Conservation (phyloP, 2,329 filamentous ascomycete species). For the Aspergillus felis region DNA sequence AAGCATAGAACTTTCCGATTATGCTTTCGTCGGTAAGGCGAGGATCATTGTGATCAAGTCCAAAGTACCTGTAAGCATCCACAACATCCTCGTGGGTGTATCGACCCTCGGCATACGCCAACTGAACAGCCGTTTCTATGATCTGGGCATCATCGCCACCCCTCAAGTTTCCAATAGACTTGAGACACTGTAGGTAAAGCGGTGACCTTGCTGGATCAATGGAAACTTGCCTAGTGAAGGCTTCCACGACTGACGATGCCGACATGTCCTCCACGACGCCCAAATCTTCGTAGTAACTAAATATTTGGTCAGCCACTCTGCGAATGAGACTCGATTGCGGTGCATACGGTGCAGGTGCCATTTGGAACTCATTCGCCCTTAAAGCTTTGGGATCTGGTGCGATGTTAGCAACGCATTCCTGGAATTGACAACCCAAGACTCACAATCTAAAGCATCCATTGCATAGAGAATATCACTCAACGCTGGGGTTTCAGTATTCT, state of each 20-base stretch:
- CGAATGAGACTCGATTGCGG: neutral
- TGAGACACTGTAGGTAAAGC: slow-evolving; percentile 65
- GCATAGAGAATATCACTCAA: slow-evolving; percentile 37
- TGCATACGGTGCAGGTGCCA: slow-evolving; percentile 30
- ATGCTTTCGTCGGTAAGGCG: slow-evolving; percentile 57
- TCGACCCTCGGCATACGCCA: slow-evolving; percentile 56
- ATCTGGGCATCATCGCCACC: slow-evolving; percentile 46
- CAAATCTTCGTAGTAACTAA: slow-evolving; percentile 57
- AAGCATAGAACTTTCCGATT: slow-evolving; percentile 58
- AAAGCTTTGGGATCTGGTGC: slow-evolving; percentile 25
- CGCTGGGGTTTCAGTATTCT: slow-evolving; percentile 32
- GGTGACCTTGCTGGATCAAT: slow-evolving; percentile 53
- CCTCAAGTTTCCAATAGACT: slow-evolving; percentile 54
- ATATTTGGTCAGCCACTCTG: slow-evolving; percentile 5
- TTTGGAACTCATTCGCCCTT: slow-evolving; percentile 26
- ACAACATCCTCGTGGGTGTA: slow-evolving; percentile 55
- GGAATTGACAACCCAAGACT: slow-evolving; percentile 9
- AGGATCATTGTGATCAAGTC: slow-evolving; percentile 46
- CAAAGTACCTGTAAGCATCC: slow-evolving; percentile 57
- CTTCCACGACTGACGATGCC: slow-evolving; percentile 58
- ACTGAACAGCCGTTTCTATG: slow-evolving; percentile 56
- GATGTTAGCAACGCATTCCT: slow-evolving; percentile 10
- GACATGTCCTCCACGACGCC: slow-evolving; percentile 61
- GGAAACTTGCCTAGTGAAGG: slow-evolving; percentile 57
- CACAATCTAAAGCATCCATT: slow-evolving; percentile 34